Evolutionary conservation across 768 basidiomycete species (phyloP), one percentile per base, ranked within the genome.

Genomic region (Amanita thiersii): DNA sequence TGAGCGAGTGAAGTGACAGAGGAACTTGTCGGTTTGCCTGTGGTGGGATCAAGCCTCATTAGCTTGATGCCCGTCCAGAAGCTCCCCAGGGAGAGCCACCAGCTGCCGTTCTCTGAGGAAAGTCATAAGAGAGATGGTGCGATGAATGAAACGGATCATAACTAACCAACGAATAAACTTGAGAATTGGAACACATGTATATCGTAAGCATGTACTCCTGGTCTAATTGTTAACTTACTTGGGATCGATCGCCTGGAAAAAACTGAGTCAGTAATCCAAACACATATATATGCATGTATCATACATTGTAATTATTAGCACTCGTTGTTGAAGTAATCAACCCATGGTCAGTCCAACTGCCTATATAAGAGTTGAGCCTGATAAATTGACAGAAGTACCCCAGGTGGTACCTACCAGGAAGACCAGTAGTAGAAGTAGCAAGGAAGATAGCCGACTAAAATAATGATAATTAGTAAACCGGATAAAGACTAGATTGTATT

Each of bases 11-110:
- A 55, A 5, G 64, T 70, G 35, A 73, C 54, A 11, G 63, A 45
- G 36, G 48, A 50, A 54, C 59, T 65, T 17, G 62, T 46, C 11
- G 59, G 61, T 45, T 69, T 66, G 23, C 71, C 70, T 3, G 66
- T 70, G 17, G 65, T 65, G 11, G 67, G 54, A 40, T 55, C 51
- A 10, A 74, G 60, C 60, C 40, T 50, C 46, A 60, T 51, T 41
- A 61, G 50, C 46, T 75, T 72, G 49, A 77, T 77, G 7, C 75
- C 75, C 5, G 63, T 69, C 74, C 74, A 76, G 59, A 68, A 77
- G 44, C 70, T 73, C 15, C 76, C 76, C 4, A 76, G 56, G 12
- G 69, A 65, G 9, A 78, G 62, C 38, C 58, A 63, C 74, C 72
- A 75, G 37, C 59, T 63, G 45, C 64, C 57, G 25, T 58, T 60